Conservation (phyloP, 2,329 filamentous ascomycete genomes). For the Aspergillus fumigatus region DNA sequence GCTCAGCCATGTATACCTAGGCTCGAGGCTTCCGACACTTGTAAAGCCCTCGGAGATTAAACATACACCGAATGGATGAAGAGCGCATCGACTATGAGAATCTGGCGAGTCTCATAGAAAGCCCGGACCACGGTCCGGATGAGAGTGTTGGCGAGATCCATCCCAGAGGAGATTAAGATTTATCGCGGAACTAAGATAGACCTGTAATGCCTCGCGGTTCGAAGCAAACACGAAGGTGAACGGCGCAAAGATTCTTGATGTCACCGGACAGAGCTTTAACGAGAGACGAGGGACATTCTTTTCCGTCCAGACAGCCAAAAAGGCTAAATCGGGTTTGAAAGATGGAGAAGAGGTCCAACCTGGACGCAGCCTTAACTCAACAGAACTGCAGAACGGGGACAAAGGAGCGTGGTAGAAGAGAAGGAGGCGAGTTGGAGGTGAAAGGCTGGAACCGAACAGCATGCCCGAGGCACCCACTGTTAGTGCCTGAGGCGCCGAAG, state of each 20-base stretch:
- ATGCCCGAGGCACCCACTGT: neutral
- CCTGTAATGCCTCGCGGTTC: neutral
- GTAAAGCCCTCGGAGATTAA: constrained; percentile 9
- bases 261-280: neutral
- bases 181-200: neutral
- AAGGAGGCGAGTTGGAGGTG: neutral
- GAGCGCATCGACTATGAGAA: constrained; percentile 76
- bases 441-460: neutral
- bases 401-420: neutral
- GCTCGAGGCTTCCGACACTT: neutral
- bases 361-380: neutral
- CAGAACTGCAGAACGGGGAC: neutral
- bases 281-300: constrained; percentile 4
- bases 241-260: neutral
- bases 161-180: constrained; percentile 25
- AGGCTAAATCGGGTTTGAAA: neutral
- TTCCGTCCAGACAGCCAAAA: neutral
- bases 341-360: neutral
- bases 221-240: neutral
- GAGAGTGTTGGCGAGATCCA: constrained; percentile 70
- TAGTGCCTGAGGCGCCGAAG: neutral
- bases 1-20: neutral
- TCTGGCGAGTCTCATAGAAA: constrained; percentile 81
- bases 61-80: constrained; percentile 66
- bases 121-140: constrained; percentile 81